Evolutionary conservation across 1,139 yeast species (phyloP), one percentile per base, ranked within the genome.

Genomic region (Hyphopichia pseudoburtonii): DNA sequence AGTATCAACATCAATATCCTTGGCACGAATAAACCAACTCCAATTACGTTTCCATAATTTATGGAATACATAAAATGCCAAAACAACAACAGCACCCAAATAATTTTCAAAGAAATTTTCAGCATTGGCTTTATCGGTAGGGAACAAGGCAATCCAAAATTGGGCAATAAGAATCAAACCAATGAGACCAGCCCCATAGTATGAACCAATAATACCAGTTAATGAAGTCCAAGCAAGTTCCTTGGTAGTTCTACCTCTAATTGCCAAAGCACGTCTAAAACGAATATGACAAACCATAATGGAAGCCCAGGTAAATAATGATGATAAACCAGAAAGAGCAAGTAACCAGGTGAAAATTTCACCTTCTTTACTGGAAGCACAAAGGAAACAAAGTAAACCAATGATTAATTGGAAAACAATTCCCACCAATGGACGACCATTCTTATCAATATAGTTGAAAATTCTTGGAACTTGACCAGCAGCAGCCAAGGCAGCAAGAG

Each of bases 91-190:
- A 11, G 53, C 55, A 21, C 69, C 66, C 36, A 66, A 52, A 44
- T 62, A 65, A 21, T 56, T 50, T 41, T 61, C 51, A 51, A 66
- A 66, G 48, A 66, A 65, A 14, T 47, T 51, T 16, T 42, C 45
- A 10, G 58, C 62, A 39, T 61, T 60, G 5, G 62, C 59, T 30
- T 44, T 36, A 5, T 64, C 66, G 11, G 63, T 58, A 6, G 73
- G 71, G 49, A 52, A 65, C 38, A 66, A 56, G 5, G 71, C 68
- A 8, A 67, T 65, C 70, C 70, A 66, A 47, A 66, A 66, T 45
- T 65, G 70, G 18, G 63, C 44, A 7, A 53, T 60, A 41, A 66
- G 51, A 17, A 57, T 45, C n/a, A 56, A 46, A 26, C 56, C 36
- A 28, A 62, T 44, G 11, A 57, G 43, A 19, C 64, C 47, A 27